phyloP scores from a whole-genome alignment of 2,329 filamentous ascomycete genomes.

The Gnomoniopsis sp. region DNA sequence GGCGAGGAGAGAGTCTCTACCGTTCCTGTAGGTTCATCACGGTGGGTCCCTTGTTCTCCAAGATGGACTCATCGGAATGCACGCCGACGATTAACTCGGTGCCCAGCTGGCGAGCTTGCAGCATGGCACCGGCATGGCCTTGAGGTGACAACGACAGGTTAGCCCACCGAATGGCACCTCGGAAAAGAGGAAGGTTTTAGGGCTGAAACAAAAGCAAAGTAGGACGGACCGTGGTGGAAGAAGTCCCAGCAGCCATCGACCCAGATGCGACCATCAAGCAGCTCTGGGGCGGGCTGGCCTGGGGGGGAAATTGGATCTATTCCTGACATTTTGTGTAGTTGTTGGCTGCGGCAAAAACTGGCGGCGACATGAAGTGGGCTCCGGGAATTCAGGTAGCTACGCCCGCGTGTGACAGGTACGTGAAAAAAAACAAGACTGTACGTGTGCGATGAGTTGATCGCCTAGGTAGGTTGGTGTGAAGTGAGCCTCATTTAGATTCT shows the following conservation, averaged over 20 bases:
- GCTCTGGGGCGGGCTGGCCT: slow-evolving; percentile 50
- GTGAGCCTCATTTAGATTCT: too few relatives aligned
- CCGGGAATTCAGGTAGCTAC: neutral
- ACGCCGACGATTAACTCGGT: slow-evolving; percentile 87
- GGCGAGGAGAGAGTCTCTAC: slow-evolving; percentile 36
- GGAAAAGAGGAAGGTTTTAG: neutral
- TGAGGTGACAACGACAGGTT: slow-evolving; percentile 6
- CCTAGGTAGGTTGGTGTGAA: neutral
- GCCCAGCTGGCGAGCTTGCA: slow-evolving; percentile 90
- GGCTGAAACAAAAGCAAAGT: neutral
- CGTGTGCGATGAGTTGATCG: neutral
- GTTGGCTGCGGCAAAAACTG: neutral
- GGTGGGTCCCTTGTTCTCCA: slow-evolving; percentile 95
- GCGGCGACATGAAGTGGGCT: too few relatives aligned
- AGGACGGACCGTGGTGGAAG: slow-evolving; percentile 78
- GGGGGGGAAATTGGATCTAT: slow-evolving; percentile 29
- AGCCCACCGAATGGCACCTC: neutral
- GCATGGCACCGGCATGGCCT: slow-evolving; percentile 95
- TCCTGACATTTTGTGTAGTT: slow-evolving; percentile 18
- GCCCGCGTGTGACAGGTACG: too few relatives aligned
- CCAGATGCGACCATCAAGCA: slow-evolving; percentile 78
- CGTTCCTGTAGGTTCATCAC: slow-evolving; percentile 94
- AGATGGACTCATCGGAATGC: slow-evolving; percentile 91
- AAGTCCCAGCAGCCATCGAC: slow-evolving; percentile 99
- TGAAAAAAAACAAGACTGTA: too few relatives aligned